Conservation (phyloP, 1,284 basidiomycete species). For the Pseudozyma hubeiensis region DNA sequence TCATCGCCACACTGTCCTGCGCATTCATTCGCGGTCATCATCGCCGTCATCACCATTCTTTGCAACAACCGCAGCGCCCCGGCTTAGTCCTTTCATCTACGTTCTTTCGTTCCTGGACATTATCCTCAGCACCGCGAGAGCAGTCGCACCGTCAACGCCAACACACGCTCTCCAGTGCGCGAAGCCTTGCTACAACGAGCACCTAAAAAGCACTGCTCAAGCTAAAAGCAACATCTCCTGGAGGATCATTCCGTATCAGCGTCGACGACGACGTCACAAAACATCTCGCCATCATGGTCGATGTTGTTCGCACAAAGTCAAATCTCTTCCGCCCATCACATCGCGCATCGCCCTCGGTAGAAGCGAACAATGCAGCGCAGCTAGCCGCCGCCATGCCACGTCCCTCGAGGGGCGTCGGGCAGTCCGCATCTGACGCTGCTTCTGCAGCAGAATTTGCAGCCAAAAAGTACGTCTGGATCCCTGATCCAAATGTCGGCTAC, state of each 20-base stretch:
- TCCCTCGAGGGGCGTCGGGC: conserved; percentile 55
- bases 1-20: background rate
- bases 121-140: background rate
- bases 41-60: background rate
- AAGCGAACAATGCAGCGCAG: conserved; percentile 45
- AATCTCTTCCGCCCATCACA: conserved; percentile 46
- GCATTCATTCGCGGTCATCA: background rate
- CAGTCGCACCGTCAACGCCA: background rate
- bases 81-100: background rate
- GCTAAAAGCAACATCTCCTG: too few species aligned
- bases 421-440: conserved; percentile 51
- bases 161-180: background rate
- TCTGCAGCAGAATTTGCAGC: conserved; percentile 91
- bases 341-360: conserved; percentile 39
- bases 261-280: too few species aligned
- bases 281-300: conserved; percentile 34
- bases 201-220: too few species aligned
- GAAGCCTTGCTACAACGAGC: too few species aligned
- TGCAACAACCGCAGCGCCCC: background rate
- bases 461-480: conserved; percentile 97
- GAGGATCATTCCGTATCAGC: background rate
- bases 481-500: conserved; percentile 88
- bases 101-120: background rate
- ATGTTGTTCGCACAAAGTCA: conserved; percentile 55
- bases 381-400: conserved; percentile 50